These are phyloP conservation scores for Cymbopogon citratus DNA, from an alignment of 176 grass and related monocot genomes.

Conservation along the genomic window DNA sequence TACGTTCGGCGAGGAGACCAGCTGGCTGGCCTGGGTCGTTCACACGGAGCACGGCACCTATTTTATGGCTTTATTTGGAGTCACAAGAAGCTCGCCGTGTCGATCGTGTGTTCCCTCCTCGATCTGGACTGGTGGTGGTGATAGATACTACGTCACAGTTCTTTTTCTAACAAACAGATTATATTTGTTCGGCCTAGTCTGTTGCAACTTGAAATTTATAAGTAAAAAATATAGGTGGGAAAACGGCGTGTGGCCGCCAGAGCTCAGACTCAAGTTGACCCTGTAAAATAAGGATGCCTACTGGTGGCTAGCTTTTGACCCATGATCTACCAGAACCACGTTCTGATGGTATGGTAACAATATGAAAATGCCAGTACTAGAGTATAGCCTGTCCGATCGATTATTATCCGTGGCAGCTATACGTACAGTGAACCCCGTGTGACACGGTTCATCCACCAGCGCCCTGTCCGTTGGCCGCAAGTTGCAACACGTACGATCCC, in stretches of 20 bases:
- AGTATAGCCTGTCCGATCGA: not conserved
- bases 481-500: not conserved
- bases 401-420: not conserved
- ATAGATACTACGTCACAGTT: not conserved
- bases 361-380: not conserved
- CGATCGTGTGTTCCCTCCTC: not conserved
- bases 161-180: not conserved
- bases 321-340: not conserved
- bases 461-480: not conserved
- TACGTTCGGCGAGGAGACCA: not conserved
- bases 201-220: not conserved
- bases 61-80: not conserved
- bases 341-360: not conserved
- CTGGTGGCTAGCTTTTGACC: not conserved
- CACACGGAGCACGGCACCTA: constrained; percentile 6
- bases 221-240: not conserved
- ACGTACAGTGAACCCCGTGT: not conserved
- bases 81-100: constrained; percentile 19
- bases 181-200: not conserved
- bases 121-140: not conserved
- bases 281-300: not conserved
- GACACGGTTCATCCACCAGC: not conserved
- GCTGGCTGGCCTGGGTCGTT: not conserved
- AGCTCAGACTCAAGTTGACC: not conserved
- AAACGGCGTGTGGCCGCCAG: not conserved